Evolutionary conservation across 441 rosid species (phyloP), one percentile per base, ranked within the genome.

Genomic region (Pelargonium myrrhifolium): DNA sequence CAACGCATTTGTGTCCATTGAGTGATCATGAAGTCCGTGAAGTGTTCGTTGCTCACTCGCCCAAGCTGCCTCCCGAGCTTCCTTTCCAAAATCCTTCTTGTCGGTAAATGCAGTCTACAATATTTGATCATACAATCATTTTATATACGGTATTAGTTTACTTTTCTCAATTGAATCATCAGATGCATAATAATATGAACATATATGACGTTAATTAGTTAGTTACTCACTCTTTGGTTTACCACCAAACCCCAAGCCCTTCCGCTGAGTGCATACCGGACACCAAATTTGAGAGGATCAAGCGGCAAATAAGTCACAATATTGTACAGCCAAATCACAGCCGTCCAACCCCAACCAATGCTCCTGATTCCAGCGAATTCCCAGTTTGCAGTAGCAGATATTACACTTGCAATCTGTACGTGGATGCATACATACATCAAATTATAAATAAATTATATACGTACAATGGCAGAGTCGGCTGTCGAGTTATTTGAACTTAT

Each of bases 321-420:
- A 69, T 89, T 90, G 69, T 71, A 93, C 58, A 87, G 0, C 96
- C 98, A 93, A 62, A 93, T 85, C 5, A 78, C 80, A 69, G 88
- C 97, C 10, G 90, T 94, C 98, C 98, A 93, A 76, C 86, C 92
- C 97, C 98, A 93, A 6, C 98, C 96, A 65, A 91, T 79, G 14
- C 97, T 96, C 37, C 75, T 24, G 72, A 93, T 84, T 74, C 86
- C 82, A 26, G 96, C 94, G n/a, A 93, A 90, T 11, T 60, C 76
- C 98, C 98, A 93, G 55, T 64, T 79, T 40, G 93, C 98, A 56
- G 86, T 87, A 47, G 87, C 96, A 4, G 93, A 84, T 40, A 93
- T 87, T 20, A 84, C 0, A 7, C 93, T 90, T 37, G 97, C 98
- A 77, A 85, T 78, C 98, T 93, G 71, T 1, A 68, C 45, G 12